phyloP scores from a whole-genome alignment of 169 alveolate genomes.

The Plasmodium yoelii region DNA sequence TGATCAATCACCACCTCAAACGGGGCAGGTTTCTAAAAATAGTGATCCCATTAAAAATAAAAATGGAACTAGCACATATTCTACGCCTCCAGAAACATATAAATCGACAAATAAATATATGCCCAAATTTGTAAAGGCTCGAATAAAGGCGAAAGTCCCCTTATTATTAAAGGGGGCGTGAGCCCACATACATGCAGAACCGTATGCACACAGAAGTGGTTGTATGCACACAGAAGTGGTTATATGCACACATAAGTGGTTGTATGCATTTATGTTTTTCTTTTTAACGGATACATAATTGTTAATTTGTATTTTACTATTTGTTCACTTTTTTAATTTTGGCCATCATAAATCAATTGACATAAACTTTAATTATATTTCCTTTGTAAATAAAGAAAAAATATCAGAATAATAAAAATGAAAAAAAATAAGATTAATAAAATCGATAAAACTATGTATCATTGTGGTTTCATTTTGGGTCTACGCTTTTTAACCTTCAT shows the following conservation, averaged over 20 bases:
- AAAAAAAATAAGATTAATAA: too few species aligned
- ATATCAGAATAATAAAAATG: too few species aligned
- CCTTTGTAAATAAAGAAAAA: too few species aligned
- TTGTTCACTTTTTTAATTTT: too few species aligned
- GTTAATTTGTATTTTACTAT: background rate
- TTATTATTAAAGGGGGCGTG: constrained; percentile 12
- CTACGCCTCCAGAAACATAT: background rate
- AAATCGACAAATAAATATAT: constrained; percentile 5
- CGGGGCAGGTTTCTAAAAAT: background rate
- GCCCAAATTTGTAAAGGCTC: constrained; percentile 47
- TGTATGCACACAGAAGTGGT: too few species aligned
- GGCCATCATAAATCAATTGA: background rate
- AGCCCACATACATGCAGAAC: background rate
- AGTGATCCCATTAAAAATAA: background rate
- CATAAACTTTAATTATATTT: too few species aligned
- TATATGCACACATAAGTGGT: too few species aligned
- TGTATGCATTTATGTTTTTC: too few species aligned
- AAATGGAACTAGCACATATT: background rate
- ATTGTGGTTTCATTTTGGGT: background rate
- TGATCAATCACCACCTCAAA: background rate
- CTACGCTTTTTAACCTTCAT: background rate
- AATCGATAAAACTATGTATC: background rate
- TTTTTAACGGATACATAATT: background rate
- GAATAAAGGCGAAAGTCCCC: constrained; percentile 34
- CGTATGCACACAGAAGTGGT: too few species aligned